These are phyloP conservation scores for Francoa sonchifolia DNA, from an alignment of 441 rosid species.

Conservation along the genomic window DNA sequence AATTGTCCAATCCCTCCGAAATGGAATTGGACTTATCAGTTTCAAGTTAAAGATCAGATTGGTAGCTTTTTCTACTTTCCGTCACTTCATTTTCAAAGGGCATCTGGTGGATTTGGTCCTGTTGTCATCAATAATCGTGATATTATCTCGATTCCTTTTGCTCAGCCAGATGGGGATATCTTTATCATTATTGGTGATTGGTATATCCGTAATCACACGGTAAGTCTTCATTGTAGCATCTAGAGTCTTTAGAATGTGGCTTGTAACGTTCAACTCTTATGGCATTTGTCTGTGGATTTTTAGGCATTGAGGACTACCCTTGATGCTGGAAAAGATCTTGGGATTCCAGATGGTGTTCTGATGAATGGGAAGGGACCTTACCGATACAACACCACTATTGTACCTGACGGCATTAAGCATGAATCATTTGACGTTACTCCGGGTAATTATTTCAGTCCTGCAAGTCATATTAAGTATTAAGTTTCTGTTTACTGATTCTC, in stretches of 20 bases:
- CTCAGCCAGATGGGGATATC: conserved; percentile 67
- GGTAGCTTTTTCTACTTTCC: conserved; percentile 87
- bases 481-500: too few species aligned
- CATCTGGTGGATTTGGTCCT: conserved; percentile 89
- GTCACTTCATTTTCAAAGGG: conserved; percentile 69
- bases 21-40: conserved; percentile 57
- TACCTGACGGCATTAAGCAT: conserved; percentile 67
- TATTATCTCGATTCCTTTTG: conserved; percentile 58
- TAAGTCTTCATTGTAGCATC: conserved; percentile 22
- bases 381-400: conserved; percentile 57
- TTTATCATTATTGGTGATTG: conserved; percentile 68
- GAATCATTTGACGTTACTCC: conserved; percentile 63
- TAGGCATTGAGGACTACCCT: conserved; percentile 60
- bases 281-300: conserved; percentile 11
- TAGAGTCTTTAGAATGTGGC: neutral
- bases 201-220: conserved; percentile 68
- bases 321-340: conserved; percentile 80
- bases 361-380: conserved; percentile 92
- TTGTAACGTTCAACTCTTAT: too few species aligned
- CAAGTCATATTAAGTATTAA: too few species aligned
- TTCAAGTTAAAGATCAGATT: conserved; percentile 88
- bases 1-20: conserved; percentile 65
- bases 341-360: conserved; percentile 87
- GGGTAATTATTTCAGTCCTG: conserved; percentile 32
- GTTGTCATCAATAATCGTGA: conserved; percentile 51